These are phyloP conservation scores for Epichloe brachyelytri DNA, from an alignment of 2,329 filamentous ascomycete species.

Conservation along the genomic window DNA sequence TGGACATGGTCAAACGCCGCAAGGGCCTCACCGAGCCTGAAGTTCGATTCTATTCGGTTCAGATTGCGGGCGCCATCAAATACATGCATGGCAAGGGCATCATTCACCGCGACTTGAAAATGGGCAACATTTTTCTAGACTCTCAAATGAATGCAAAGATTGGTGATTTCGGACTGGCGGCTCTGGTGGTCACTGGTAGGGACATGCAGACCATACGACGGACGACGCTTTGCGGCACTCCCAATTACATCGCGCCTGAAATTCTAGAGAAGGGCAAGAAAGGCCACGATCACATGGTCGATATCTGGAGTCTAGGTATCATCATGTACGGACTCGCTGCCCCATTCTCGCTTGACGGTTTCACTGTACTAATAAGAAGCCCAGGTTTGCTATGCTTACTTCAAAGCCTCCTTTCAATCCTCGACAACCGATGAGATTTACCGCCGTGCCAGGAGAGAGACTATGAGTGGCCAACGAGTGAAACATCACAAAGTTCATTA, in stretches of 20 bases:
- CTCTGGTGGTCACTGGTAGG: slow-evolving; percentile 78
- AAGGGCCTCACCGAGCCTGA: slow-evolving; percentile 88
- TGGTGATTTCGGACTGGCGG: slow-evolving; percentile 91
- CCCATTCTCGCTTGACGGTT: neutral
- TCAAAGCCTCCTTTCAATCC: slow-evolving; percentile 93
- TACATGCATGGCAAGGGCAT: slow-evolving; percentile 95
- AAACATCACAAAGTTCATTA: slow-evolving; percentile 58
- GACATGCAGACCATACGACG: slow-evolving; percentile 75
- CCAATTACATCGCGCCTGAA: slow-evolving; percentile 96
- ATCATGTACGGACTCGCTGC: slow-evolving; percentile 57
- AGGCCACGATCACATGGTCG: slow-evolving; percentile 94
- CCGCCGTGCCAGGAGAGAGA: slow-evolving; percentile 56
- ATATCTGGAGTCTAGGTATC: slow-evolving; percentile 95
- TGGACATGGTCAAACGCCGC: slow-evolving; percentile 93
- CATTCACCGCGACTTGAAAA: slow-evolving; percentile 93
- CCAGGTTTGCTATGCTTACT: slow-evolving; percentile 85
- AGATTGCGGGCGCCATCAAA: slow-evolving; percentile 93
- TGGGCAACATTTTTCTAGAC: slow-evolving; percentile 95
- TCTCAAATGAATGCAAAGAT: slow-evolving; percentile 95
- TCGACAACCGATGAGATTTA: slow-evolving; percentile 80
- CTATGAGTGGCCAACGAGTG: slow-evolving; percentile 64
- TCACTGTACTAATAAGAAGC: neutral
- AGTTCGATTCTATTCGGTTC: slow-evolving; percentile 83
- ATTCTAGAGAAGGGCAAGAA: slow-evolving; percentile 89
- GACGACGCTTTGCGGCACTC: slow-evolving; percentile 90